Evolutionary conservation across 2,329 filamentous ascomycete species (phyloP).

Genomic region (Epicoccum sorghinum): DNA sequence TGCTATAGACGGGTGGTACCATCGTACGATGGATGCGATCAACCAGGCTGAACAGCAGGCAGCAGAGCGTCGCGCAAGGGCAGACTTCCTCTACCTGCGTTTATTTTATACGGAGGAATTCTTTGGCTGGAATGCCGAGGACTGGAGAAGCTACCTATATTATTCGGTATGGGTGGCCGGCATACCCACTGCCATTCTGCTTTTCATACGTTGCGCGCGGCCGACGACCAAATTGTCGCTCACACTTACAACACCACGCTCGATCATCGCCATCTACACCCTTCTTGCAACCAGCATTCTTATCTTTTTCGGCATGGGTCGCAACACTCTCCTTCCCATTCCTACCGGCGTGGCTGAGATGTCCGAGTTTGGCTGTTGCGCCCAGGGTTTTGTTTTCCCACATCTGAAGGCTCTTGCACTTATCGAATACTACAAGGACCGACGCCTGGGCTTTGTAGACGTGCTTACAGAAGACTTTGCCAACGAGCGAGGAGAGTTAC

Average conservation of each 20-base stretch:
- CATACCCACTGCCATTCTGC: slow-evolving; percentile 29
- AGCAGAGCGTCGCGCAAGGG: slow-evolving; percentile 24
- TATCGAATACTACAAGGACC: slow-evolving; percentile 41
- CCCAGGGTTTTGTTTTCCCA: slow-evolving; percentile 54
- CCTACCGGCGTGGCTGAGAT: slow-evolving; percentile 48
- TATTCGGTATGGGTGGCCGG: slow-evolving; percentile 37
- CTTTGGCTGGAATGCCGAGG: slow-evolving; percentile 54
- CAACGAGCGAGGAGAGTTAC: slow-evolving; percentile 44
- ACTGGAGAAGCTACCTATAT: slow-evolving; percentile 48
- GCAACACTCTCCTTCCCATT: slow-evolving; percentile 47
- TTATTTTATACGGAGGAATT: slow-evolving; percentile 56
- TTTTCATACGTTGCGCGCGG: slow-evolving; percentile 33
- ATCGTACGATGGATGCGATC: slow-evolving; percentile 48
- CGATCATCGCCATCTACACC: slow-evolving; percentile 28
- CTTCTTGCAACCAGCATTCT: slow-evolving; percentile 21
- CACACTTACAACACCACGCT: slow-evolving; percentile 26
- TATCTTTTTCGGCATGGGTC: slow-evolving; percentile 52
- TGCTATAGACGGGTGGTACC: slow-evolving; percentile 56
- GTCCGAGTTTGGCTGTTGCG: slow-evolving; percentile 53
- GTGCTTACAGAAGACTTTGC: slow-evolving; percentile 52
- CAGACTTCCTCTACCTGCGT: slow-evolving; percentile 52
- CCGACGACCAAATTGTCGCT: slow-evolving; percentile 29
- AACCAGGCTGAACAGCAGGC: slow-evolving; percentile 41
- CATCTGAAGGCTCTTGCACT: slow-evolving; percentile 36
- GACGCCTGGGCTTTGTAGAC: slow-evolving; percentile 47